Base-by-base conservation (phyloP, 768 basidiomycete genomes). In the Leccinum variicolor region DNA sequence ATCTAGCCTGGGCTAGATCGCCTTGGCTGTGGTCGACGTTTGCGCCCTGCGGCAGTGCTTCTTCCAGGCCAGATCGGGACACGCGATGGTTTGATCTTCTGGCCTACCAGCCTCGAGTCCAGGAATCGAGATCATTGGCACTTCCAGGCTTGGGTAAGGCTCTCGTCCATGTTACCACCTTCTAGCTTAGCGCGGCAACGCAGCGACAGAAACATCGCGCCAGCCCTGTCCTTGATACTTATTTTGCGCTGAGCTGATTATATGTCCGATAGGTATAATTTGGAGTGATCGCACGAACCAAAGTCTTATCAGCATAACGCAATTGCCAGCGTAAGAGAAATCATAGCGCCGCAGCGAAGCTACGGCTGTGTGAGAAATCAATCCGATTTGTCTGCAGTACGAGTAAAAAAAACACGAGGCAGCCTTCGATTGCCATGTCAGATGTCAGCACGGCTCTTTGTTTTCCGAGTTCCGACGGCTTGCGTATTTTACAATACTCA, bases 321-420 rank as follows among this genome's bases (percentile, higher is more conserved):
- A 25, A 19, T 36, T 54, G 25, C 34, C 25, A 36, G 19, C 14
- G 26, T 28, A 28, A 28, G 52, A n/a, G 28, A 19, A 15, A 31
- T 14, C 19, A 54, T 10, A 26, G 54, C 45, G 39, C 55, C 31
- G 41, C 46, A 28, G 26, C 31, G 45, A 13, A 41, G 39, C 9
- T n/a, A 19, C 41, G 41, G 19, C 19, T 13, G 4, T 41, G 39
- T 19, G n/a, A 43, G 41, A 43, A 43, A 41, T 19, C n/a, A 19
- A 41, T n/a, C 23, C 26, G n/a, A 14, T 36, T 65, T 58, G 48
- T 45, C 58, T 52, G 61, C 56, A 60, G 49, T 15, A 47, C 46
- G 46, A 56, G 45, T 54, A 55, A 63, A 58, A 15, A 15, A 62
- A 55, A 54, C 45, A 66, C 55, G 39, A 54, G 50, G 55, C 28